A percentile compares a stretch with the other conserved stretches of the same genome.
Evolutionary conservation across 345 rosid species (phyloP).

Genomic region (Psidium guajava): DNA sequence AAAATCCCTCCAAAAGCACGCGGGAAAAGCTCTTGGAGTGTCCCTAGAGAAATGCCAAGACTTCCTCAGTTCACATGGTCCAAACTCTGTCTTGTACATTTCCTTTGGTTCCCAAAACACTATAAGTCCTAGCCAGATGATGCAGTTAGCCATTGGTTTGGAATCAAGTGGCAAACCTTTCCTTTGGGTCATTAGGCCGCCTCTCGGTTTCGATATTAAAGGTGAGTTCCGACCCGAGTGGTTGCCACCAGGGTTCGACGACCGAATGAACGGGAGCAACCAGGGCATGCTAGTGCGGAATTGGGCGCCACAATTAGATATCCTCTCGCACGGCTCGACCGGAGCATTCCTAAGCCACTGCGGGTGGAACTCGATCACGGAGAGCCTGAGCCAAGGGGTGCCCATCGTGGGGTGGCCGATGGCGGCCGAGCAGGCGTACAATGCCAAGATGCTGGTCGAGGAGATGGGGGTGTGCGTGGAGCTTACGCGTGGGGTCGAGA

Average conservation of each 20-base stretch:
- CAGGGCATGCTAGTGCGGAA: slow-evolving; percentile 25
- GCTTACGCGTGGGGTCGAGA: slow-evolving; percentile 23
- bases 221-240: slow-evolving; percentile 26
- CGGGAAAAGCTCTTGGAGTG: slow-evolving; percentile 14
- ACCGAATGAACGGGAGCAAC: neutral
- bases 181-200: slow-evolving; percentile 44
- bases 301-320: slow-evolving; percentile 49
- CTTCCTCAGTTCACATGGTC: slow-evolving; percentile 21
- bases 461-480: slow-evolving; percentile 37
- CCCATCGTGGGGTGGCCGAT: slow-evolving; percentile 50
- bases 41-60: slow-evolving; percentile 18
- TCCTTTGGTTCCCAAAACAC: slow-evolving; percentile 51
- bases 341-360: slow-evolving; percentile 41
- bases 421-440: slow-evolving; percentile 37
- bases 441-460: slow-evolving; percentile 38
- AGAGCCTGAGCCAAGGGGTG: slow-evolving; percentile 43
- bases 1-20: neutral
- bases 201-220: slow-evolving; percentile 21
- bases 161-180: slow-evolving; percentile 25
- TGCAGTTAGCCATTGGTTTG: slow-evolving; percentile 28
- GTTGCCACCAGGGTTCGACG: slow-evolving; percentile 35
- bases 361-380: slow-evolving; percentile 47
- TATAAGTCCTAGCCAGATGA: slow-evolving; percentile 26
- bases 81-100: slow-evolving; percentile 28
- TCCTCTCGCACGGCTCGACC: slow-evolving; percentile 24